These are phyloP conservation scores for Knoxdaviesia proteae DNA, from an alignment of 2,329 filamentous ascomycete species.

Conservation along the genomic window DNA sequence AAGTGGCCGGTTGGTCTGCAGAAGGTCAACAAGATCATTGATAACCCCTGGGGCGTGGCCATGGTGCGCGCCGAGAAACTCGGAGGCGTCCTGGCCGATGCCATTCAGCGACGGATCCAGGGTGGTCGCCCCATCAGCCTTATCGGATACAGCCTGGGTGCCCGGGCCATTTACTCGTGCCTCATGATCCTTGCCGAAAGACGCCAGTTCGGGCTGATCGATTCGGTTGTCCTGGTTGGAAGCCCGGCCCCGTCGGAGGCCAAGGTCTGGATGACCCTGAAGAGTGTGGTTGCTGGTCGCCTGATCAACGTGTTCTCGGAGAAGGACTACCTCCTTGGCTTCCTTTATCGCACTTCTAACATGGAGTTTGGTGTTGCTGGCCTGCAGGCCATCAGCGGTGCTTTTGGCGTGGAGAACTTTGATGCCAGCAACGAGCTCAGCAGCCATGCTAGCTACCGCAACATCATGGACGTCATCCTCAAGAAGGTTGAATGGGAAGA, in stretches of 20 bases:
- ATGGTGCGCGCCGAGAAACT: slow-evolving; percentile 58
- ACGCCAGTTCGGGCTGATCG: slow-evolving; percentile 66
- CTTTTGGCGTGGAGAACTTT: slow-evolving; percentile 46
- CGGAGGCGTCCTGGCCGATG: slow-evolving; percentile 54
- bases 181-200: slow-evolving; percentile 61
- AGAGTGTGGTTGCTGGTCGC: slow-evolving; percentile 59
- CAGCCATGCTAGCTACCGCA: slow-evolving; percentile 51
- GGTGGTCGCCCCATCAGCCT: slow-evolving; percentile 65
- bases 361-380: slow-evolving; percentile 72
- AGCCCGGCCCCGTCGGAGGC: slow-evolving; percentile 54
- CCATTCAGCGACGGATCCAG: slow-evolving; percentile 61
- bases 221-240: slow-evolving; percentile 71
- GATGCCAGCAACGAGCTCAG: slow-evolving; percentile 43
- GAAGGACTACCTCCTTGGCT: slow-evolving; percentile 72
- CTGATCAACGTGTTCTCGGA: slow-evolving; percentile 82
- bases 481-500: slow-evolving; percentile 49
- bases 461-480: slow-evolving; percentile 44
- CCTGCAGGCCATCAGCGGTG: slow-evolving; percentile 50
- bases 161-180: slow-evolving; percentile 67
- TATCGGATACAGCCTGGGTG: slow-evolving; percentile 65
- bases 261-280: slow-evolving; percentile 55
- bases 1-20: slow-evolving; percentile 42
- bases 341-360: slow-evolving; percentile 67
- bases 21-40: slow-evolving; percentile 52
- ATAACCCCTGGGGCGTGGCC: slow-evolving; percentile 63